These are phyloP conservation scores for Aquilaria sinensis DNA, from an alignment of 345 rosid genomes.

Conservation along the genomic window DNA sequence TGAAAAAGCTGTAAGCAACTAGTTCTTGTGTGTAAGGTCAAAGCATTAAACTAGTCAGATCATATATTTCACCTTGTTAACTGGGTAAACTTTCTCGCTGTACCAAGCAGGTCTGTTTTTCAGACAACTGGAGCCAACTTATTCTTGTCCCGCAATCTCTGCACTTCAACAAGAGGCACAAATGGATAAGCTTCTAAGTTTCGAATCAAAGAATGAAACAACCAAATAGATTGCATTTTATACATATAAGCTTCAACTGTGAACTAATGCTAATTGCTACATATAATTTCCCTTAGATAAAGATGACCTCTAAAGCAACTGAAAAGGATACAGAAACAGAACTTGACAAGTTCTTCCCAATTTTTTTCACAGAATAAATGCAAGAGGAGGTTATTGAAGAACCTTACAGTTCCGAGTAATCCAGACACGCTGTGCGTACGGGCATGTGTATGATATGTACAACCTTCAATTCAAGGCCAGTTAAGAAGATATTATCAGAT, in stretches of 20 bases:
- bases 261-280: no score
- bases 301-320: no score
- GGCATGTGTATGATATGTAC: slow-evolving; percentile 67
- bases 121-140: slow-evolving; percentile 63
- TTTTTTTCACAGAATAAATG: no score
- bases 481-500: background rate
- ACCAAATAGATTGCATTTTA: no score
- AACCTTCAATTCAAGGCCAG: slow-evolving; percentile 35
- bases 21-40: background rate
- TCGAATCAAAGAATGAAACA: no score
- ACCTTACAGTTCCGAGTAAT: slow-evolving; percentile 79
- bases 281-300: no score
- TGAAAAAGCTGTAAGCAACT: background rate
- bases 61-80: slow-evolving; percentile 52
- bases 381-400: background rate
- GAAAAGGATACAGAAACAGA: no score
- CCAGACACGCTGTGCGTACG: slow-evolving; percentile 85
- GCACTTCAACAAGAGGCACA: slow-evolving; percentile 10
- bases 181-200: no score
- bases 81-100: slow-evolving; percentile 69
- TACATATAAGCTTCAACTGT: no score
- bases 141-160: slow-evolving; percentile 86
- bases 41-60: background rate
- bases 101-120: slow-evolving; percentile 78
- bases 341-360: no score